Evolutionary conservation across 768 basidiomycete genomes (phyloP).

Genomic region (Stropharia rugosoannulata): DNA sequence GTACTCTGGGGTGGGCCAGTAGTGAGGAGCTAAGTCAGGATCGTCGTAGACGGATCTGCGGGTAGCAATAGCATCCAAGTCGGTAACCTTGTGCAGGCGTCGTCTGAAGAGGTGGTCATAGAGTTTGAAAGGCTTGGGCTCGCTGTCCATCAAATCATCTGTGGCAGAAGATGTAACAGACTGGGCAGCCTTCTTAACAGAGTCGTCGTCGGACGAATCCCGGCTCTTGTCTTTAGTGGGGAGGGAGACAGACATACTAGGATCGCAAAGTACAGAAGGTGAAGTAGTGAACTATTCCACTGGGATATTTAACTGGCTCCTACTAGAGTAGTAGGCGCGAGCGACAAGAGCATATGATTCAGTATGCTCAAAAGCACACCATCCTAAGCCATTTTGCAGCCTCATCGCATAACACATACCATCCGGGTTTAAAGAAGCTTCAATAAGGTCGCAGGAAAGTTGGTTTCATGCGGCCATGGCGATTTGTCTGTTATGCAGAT

Average conservation of each 20-base stretch:
- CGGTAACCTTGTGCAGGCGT: conserved; percentile 15
- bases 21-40: conserved; percentile 40
- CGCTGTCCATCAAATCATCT: conserved; percentile 34
- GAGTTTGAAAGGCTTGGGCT: conserved; percentile 34
- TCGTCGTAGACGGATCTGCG: conserved; percentile 54
- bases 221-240: neutral
- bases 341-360: neutral
- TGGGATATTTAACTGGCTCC: neutral
- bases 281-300: neutral
- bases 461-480: no score
- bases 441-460: no score
- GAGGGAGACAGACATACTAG: conserved; percentile 6
- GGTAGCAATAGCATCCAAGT: conserved; percentile 44
- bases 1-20: conserved; percentile 49
- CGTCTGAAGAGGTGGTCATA: conserved; percentile 33
- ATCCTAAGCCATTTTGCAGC: neutral
- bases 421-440: no score
- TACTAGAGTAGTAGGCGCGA: neutral
- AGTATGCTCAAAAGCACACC: neutral
- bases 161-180: conserved; percentile 14
- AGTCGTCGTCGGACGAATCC: conserved; percentile 3
- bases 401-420: neutral
- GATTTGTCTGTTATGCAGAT: no score
- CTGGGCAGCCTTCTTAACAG: conserved; percentile 4
- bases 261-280: neutral